Percentiles rank a stretch among this genome's conserved stretches.
Conservation (phyloP, 805 yeast species). For the Saturnispora gosingensis region DNA sequence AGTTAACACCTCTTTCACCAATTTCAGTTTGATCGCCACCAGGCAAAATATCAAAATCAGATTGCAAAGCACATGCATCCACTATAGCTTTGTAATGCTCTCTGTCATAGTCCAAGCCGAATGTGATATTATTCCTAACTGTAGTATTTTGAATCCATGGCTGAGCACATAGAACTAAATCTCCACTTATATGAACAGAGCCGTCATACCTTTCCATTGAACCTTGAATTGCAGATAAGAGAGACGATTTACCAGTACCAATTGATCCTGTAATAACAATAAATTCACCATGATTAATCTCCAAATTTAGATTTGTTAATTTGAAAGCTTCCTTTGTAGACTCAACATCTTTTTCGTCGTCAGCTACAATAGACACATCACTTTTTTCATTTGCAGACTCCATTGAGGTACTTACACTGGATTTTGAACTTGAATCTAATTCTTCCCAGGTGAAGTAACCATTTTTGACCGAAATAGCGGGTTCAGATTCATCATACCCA, state of each 20-base stretch:
- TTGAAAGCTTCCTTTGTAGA: constrained; percentile 23
- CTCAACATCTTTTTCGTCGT: not conserved
- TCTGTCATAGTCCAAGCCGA: constrained; percentile 45
- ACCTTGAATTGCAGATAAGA: constrained; percentile 62
- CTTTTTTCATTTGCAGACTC: not conserved
- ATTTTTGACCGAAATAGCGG: constrained; percentile 39
- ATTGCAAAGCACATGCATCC: constrained; percentile 54
- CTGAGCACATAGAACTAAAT: constrained; percentile 32
- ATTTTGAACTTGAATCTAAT: not conserved
- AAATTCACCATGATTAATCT: constrained; percentile 55
- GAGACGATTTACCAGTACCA: constrained; percentile 75
- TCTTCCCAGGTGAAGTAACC: constrained; percentile 58
- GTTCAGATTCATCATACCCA: constrained; percentile 9
- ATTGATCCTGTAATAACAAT: constrained; percentile 68
- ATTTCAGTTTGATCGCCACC: constrained; percentile 74
- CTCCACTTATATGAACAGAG: constrained; percentile 42
- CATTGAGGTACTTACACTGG: not conserved
- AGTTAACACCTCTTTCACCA: constrained; percentile 78
- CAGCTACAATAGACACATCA: not conserved
- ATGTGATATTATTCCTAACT: constrained; percentile 61
- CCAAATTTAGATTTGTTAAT: constrained; percentile 40
- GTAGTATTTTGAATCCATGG: constrained; percentile 92
- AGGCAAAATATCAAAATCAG: constrained; percentile 58
- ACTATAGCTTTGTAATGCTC: constrained; percentile 44
- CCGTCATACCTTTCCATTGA: constrained; percentile 52